Evolutionary conservation across 163 green algal species (phyloP), one percentile per base, ranked within the genome.

Genomic region (Coccomyxa subellipsoidea): DNA sequence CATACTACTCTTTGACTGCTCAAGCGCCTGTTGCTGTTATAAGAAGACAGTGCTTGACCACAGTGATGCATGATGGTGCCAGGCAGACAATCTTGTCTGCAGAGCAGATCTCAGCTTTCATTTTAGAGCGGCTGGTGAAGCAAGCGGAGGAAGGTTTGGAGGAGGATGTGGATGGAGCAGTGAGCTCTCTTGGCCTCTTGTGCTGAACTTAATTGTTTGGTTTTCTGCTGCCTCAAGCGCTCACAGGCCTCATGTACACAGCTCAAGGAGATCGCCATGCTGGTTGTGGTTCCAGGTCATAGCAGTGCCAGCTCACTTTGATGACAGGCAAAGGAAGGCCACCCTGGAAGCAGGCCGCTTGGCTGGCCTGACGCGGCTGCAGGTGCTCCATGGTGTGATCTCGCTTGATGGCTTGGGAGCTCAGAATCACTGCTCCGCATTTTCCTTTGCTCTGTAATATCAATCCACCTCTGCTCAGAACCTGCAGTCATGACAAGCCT

Each of bases 241-340:
- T 27, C 21, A 59, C 47, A 59, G 5, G 23, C 3, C 21, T 59
- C 47, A 59, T 7, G n/a, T n/a, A n/a, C n/a, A n/a, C n/a, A n/a
- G n/a, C n/a, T n/a, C n/a, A 59, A 27, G 47, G 23, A 7, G 23
- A 59, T 18, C 2, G 23, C 23, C 23, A 12, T 59, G 47, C 47
- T 18, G 47, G 5, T 59, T 18, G 23, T 59, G 27, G 66, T n/a
- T 78, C 36, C 84, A 88, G 84, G 85, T 94, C 10, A 85, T 95
- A 36, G 87, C 89, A 10, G 87, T 95, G 23, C 91, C 91, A 9
- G 91, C 91, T 23, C 87, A 93, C 72, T 94, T 93, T 73, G 69
- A 85, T 59, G 77, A 84, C 25, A 34, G 21, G 38, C 90, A 93
- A 82, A 77, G 85, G 32, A 38, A 84, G 10, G 91, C 89, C 10